Conservation (phyloP, 129 eudicot species). For the Glebionis coronaria region DNA sequence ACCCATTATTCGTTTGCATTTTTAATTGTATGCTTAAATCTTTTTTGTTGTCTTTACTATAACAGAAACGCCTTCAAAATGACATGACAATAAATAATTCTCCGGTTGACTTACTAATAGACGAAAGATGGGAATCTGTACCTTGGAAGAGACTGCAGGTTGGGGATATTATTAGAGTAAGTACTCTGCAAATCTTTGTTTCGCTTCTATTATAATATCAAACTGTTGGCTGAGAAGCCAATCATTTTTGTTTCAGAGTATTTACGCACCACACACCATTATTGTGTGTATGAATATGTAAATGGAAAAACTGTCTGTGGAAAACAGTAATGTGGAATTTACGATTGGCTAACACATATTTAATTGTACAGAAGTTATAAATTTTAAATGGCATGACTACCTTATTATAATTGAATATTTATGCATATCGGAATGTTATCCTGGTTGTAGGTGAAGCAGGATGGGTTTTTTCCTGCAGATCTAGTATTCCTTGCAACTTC, state of each 20-base stretch:
- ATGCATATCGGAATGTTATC: conserved; percentile 19
- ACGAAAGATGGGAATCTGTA: conserved; percentile 57
- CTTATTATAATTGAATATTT: background rate
- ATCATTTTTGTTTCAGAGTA: background rate
- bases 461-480: conserved; percentile 94
- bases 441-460: conserved; percentile 78
- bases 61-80: conserved; percentile 91
- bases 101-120: conserved; percentile 69
- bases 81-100: conserved; percentile 80
- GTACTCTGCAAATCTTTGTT: conserved; percentile 21
- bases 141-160: conserved; percentile 92
- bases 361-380: conserved; percentile 5
- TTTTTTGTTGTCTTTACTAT: conserved; percentile 18
- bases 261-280: too few relatives aligned
- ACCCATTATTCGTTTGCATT: background rate
- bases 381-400: background rate
- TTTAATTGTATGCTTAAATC: background rate
- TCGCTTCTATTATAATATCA: background rate
- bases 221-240: conserved; percentile 8
- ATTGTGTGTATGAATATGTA: too few relatives aligned
- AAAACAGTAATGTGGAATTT: background rate
- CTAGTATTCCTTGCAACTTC: conserved; percentile 85
- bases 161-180: conserved; percentile 88
- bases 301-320: too few relatives aligned
- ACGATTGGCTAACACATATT: conserved; percentile 1